Evolutionary conservation across 2,329 filamentous ascomycete species (phyloP).

Genomic region (Penicillium olsonii): DNA sequence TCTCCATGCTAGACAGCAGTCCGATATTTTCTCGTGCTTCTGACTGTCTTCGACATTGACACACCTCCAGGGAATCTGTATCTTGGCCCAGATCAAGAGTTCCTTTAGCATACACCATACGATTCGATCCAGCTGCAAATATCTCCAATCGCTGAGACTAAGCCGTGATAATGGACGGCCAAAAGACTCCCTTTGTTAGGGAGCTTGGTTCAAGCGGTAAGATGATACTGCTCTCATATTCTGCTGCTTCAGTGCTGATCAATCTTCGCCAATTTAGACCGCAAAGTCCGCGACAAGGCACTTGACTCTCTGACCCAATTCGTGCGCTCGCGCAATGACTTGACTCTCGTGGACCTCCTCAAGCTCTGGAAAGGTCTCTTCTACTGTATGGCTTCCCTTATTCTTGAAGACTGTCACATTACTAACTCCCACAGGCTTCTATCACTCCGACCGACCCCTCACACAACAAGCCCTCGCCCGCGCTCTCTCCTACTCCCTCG

Average conservation of each 20-base stretch:
- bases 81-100: conserved; percentile 1
- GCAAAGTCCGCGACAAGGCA: conserved; percentile 73
- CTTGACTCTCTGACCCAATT: conserved; percentile 76
- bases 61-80: background rate
- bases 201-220: conserved; percentile 81
- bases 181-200: conserved; percentile 71
- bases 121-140: conserved; percentile 3
- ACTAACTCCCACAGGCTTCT: conserved; percentile 61
- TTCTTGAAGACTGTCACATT: background rate
- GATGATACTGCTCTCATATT: background rate
- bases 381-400: conserved; percentile 58
- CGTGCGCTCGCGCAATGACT: conserved; percentile 64
- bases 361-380: conserved; percentile 96
- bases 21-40: conserved; percentile 2
- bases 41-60: background rate
- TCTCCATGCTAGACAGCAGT: conserved; percentile 7
- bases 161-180: conserved; percentile 37
- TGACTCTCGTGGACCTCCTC: conserved; percentile 70
- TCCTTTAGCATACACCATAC: background rate
- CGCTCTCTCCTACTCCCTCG: conserved; percentile 70
- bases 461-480: conserved; percentile 81
- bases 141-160: conserved; percentile 10
- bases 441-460: conserved; percentile 89
- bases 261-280: conserved; percentile 57
- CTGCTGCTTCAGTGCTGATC: conserved; percentile 5